phyloP scores from a whole-genome alignment of 345 rosid genomes.

The Pistacia atlantica region DNA sequence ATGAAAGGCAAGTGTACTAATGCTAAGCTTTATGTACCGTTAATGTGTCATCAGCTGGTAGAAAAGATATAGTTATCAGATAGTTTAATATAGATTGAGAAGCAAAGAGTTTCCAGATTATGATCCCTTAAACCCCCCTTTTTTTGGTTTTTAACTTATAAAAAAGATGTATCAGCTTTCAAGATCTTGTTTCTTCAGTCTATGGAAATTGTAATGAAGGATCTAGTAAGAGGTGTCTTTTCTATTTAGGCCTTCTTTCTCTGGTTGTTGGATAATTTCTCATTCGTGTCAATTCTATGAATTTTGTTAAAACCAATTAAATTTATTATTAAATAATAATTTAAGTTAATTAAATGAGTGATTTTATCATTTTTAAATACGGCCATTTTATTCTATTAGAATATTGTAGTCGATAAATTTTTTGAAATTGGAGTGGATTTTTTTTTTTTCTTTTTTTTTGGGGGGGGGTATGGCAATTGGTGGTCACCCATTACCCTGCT shows the following conservation, averaged over 20 bases:
- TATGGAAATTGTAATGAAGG: not conserved
- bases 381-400: too few relatives aligned
- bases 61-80: conserved; percentile 13
- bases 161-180: not conserved
- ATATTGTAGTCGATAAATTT: too few relatives aligned
- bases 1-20: not conserved
- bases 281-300: not conserved
- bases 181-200: not conserved
- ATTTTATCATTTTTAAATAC: too few relatives aligned
- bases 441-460: too few relatives aligned
- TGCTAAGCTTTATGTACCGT: conserved; percentile 18
- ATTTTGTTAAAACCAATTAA: not conserved
- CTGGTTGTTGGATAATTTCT: not conserved
- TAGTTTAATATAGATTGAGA: conserved; percentile 5
- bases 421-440: too few relatives aligned
- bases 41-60: conserved; percentile 11
- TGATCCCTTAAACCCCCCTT: not conserved
- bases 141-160: not conserved
- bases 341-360: too few relatives aligned
- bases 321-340: too few relatives aligned
- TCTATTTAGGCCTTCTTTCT: not conserved
- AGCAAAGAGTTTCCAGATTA: not conserved
- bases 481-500: too few relatives aligned
- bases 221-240: not conserved
- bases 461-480: too few relatives aligned